Conservation (phyloP, 108 stramenopile genomes). For the Thalassiosira profunda region DNA sequence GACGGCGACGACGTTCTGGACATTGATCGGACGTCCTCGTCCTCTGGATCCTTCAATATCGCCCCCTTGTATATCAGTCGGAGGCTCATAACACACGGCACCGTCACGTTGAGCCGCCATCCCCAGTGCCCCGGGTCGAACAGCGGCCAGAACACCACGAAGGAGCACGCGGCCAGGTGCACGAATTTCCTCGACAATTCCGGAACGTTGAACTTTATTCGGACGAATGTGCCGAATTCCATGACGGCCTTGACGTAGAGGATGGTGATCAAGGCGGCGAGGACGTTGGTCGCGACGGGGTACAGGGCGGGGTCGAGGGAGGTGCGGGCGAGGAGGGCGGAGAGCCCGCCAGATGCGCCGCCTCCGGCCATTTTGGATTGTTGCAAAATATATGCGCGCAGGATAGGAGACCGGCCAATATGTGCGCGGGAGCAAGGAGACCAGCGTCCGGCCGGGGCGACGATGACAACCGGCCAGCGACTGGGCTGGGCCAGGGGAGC, state of each 20-base stretch:
- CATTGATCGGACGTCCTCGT: slow-evolving; percentile 68
- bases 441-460: no score
- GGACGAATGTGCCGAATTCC: slow-evolving; percentile 38
- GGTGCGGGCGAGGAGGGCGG: neutral
- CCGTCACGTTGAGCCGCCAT: slow-evolving; percentile 74
- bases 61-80: slow-evolving; percentile 77
- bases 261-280: slow-evolving; percentile 44
- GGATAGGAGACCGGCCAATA: no score
- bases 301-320: slow-evolving; percentile 26
- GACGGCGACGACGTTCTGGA: slow-evolving; percentile 68
- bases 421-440: no score
- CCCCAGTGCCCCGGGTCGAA: slow-evolving; percentile 66
- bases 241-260: slow-evolving; percentile 49
- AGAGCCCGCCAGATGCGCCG: neutral
- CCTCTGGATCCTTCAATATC: slow-evolving; percentile 67
- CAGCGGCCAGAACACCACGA: slow-evolving; percentile 70
- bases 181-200: slow-evolving; percentile 57
- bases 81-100: slow-evolving; percentile 57
- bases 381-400: no score
- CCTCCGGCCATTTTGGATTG: no score
- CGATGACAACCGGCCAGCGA: no score
- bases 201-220: slow-evolving; percentile 17
- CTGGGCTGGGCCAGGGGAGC: no score
- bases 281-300: slow-evolving; percentile 52
- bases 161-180: slow-evolving; percentile 56